Evolutionary conservation across 164 flowering plant species (phyloP).

Genomic region (Magnolia changhungtana): DNA sequence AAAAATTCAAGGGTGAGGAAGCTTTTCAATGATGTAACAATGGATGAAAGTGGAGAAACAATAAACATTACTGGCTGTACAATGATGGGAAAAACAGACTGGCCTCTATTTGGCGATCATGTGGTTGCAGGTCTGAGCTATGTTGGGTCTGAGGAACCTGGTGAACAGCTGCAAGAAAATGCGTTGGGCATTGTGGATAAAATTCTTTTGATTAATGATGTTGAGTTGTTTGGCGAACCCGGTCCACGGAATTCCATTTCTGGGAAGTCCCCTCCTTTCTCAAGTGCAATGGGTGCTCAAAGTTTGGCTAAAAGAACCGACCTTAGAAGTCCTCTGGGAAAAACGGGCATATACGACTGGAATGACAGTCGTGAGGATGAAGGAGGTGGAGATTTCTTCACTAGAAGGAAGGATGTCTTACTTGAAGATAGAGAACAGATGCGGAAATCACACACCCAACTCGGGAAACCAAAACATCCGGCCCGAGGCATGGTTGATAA

Average conservation of each 20-base stretch:
- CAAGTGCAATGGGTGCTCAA: slow-evolving; percentile 55
- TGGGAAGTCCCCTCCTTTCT: slow-evolving; percentile 28
- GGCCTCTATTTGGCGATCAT: slow-evolving; percentile 19
- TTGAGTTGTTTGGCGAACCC: slow-evolving; percentile 30
- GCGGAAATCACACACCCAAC: slow-evolving; percentile 29
- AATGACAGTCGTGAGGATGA: slow-evolving; percentile 81
- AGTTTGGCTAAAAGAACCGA: slow-evolving; percentile 45
- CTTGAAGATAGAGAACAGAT: slow-evolving; percentile 25
- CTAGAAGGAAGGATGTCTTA: slow-evolving; percentile 58
- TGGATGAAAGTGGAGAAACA: slow-evolving; percentile 11
- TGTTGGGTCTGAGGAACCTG: slow-evolving; percentile 82
- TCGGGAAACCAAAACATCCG: slow-evolving; percentile 21
- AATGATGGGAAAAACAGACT: slow-evolving; percentile 9
- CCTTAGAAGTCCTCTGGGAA: slow-evolving; percentile 22
- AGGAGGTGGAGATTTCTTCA: slow-evolving; percentile 82
- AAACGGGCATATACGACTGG: slow-evolving; percentile 60
- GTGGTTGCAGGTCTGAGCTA: slow-evolving; percentile 68
- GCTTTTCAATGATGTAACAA: slow-evolving; percentile 49
- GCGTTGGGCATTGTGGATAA: slow-evolving; percentile 75
- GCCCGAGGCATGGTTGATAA: slow-evolving; percentile 7
- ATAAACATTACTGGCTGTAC: slow-evolving; percentile 7
- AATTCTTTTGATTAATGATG: slow-evolving; percentile 40
- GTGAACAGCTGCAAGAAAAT: slow-evolving; percentile 64
- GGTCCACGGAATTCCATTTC: slow-evolving; percentile 14
- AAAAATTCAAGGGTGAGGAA: slow-evolving; percentile 50